Base-by-base conservation (phyloP, 768 basidiomycete genomes). In the Leccinum imitatum region DNA sequence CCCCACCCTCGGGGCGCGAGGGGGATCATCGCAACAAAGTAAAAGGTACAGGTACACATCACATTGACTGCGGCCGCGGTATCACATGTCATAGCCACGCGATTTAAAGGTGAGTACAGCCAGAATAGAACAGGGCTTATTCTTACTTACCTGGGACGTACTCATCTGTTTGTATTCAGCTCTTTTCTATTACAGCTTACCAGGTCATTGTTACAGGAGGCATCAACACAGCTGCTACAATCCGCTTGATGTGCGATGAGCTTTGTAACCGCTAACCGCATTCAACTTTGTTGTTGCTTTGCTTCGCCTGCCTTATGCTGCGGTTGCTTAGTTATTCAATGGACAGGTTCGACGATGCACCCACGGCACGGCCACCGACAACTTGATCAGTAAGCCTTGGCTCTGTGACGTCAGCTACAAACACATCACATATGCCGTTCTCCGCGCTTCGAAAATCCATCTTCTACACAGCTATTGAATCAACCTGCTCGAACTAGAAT, bases 121-220 rank as follows among this genome's bases (percentile, higher is more conserved):
- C 17, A 77, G 82, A 41, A 9, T 4, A 82, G 84, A n/a, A 84
- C 82, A 17, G 82, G 83, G 50, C 72, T 85, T 23, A 82, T 85
- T 64, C 84, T 85, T 50, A 80, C 86, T 86, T 48, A 81, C 86
- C 83, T 33, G 84, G 86, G 2, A 86, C 86, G 21, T 77, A 5
- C 13, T 33, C 5, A 77, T 47, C 19, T 46, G 7, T 46, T 46
- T n/a, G 46, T 47, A 21, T 9, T 3, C 39, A 39, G 11, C 11
- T 6, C 19, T 11, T 21, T 11, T 21, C 11, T n/a, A 19, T 19
- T 46, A 47, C 21, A 7, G 41, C 17, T n/a, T 47, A 23, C 23
- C 23, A 23, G 21, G 46, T 47, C 46, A 47, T 47, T 19, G 11
- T 47, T 47, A 17, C 19, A 0, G 0, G 46, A 21, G 19, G 21